Evolutionary conservation across 78 protist genomes (phyloP), one percentile per base, ranked within the genome.

Genomic region (Creolimax fragrantissima): DNA sequence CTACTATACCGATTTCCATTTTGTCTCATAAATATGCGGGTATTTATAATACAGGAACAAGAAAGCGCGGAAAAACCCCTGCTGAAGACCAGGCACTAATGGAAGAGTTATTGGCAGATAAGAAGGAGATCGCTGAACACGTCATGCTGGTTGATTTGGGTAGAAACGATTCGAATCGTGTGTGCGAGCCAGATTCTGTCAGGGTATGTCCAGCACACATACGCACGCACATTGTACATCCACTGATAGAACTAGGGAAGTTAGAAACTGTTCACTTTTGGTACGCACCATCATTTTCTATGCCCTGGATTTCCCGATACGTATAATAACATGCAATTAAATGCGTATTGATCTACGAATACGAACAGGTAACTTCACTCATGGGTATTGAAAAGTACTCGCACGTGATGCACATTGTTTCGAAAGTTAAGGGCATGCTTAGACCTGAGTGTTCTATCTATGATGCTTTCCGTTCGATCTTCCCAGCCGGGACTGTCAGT

Each of bases 331-430:
- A 47, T 11, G 24, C 1, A 17, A 58, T 58, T 32, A 58, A 17
- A 58, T 24, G 1, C 74, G 1, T 1, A 17, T 58, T 24, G 11
- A 32, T 32, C 24, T 24, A 58, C 24, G 74, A 32, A 58, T 24
- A 58, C 74, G 39, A 43, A 44, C 11, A 83, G 81, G 92, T 94
- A 44, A 88, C 44, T 36, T 67, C 89, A 41, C 84, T 94, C 74
- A 94, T 94, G 95, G 86, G 44, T 42, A 90, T 94, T 81, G 93
- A 94, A 88, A 36, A 83, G 44, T 94, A 89, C 85, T 42, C 85
- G 32, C 95, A 94, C 41, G 95, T 94, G 42, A 94, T 94, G 95
- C 95, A 94, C 92, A 94, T 94, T 45, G 95, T 94, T 45, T 41
- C 85, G 6, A 35, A 39, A 24, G 92, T 93, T 39, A 47, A 11